Evolutionary conservation across 1,284 basidiomycete species (phyloP).

Genomic region (Trichosporon sp.): DNA sequence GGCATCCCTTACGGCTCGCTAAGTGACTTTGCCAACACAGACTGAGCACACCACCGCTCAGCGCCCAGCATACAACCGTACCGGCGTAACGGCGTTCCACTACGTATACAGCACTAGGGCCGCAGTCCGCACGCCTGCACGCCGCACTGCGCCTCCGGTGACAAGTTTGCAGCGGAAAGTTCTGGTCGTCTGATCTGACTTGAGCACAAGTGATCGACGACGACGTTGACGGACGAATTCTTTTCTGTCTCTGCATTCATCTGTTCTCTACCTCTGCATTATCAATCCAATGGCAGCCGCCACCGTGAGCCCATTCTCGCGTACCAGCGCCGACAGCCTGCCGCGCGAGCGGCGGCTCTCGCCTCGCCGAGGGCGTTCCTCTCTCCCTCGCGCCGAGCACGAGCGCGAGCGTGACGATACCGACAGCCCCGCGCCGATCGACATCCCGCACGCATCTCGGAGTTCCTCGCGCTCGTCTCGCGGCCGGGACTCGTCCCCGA

Average conservation of each 20-base stretch:
- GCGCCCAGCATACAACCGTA: not conserved
- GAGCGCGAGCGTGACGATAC: not conserved
- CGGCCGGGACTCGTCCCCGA: constrained; percentile 20
- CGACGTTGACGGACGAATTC: too few relatives aligned
- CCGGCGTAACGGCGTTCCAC: too few relatives aligned
- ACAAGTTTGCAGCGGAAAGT: too few relatives aligned
- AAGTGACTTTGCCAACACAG: not conserved
- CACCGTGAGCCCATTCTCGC: not conserved
- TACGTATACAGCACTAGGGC: too few relatives aligned
- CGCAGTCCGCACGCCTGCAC: too few relatives aligned
- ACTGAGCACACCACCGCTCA: not conserved
- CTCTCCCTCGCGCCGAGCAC: not conserved
- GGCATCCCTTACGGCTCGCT: too few relatives aligned
- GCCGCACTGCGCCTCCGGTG: too few relatives aligned
- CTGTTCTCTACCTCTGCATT: too few relatives aligned
- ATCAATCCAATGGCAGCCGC: too few relatives aligned
- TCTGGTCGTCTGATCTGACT: not conserved
- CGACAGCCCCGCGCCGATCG: too few relatives aligned
- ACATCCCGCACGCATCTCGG: not conserved
- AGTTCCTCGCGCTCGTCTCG: not conserved
- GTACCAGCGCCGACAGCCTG: not conserved
- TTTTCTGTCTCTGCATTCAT: too few relatives aligned
- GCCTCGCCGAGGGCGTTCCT: not conserved
- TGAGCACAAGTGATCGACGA: too few relatives aligned
- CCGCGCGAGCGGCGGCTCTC: not conserved